These are phyloP conservation scores for Termitomyces sp. DNA, from an alignment of 768 basidiomycete species.

Conservation along the genomic window DNA sequence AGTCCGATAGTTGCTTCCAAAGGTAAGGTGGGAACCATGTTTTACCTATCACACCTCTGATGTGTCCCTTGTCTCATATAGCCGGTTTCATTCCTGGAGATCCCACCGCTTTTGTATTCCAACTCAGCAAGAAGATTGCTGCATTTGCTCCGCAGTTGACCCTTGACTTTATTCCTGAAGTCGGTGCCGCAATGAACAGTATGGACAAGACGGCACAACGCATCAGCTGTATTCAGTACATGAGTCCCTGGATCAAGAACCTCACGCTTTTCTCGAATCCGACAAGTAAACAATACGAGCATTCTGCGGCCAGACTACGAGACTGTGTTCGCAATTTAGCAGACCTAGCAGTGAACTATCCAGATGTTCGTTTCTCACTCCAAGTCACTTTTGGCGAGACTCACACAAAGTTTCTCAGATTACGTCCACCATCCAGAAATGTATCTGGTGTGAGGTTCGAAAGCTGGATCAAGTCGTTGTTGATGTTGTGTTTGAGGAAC, in stretches of 20 bases:
- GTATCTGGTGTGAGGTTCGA: slow-evolving; percentile 73
- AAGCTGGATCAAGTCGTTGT: slow-evolving; percentile 61
- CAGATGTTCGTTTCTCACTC: slow-evolving; percentile 44
- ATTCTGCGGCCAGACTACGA: slow-evolving; percentile 67
- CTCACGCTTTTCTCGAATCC: slow-evolving; percentile 67
- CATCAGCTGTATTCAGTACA: slow-evolving; percentile 71
- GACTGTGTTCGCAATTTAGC: slow-evolving; percentile 79
- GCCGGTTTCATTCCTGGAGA: slow-evolving; percentile 71
- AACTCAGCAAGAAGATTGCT: slow-evolving; percentile 68
- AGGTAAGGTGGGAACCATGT: slow-evolving; percentile 36
- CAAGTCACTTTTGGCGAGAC: background rate
- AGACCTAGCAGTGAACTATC: slow-evolving; percentile 64
- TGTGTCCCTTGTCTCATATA: slow-evolving; percentile 17
- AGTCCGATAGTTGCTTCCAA: slow-evolving; percentile 63
- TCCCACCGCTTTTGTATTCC: slow-evolving; percentile 51
- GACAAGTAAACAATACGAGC: slow-evolving; percentile 59
- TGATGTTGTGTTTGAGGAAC: slow-evolving; percentile 73
- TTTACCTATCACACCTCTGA: background rate
- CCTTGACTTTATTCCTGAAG: slow-evolving; percentile 85
- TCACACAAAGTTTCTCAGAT: slow-evolving; percentile 35
- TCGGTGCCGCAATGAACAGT: slow-evolving; percentile 58
- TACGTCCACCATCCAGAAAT: slow-evolving; percentile 58
- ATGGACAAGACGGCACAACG: slow-evolving; percentile 48
- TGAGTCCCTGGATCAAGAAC: slow-evolving; percentile 88
- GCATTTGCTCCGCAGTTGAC: slow-evolving; percentile 77